These are phyloP conservation scores for Aaosphaeria pasadenensis DNA, from an alignment of 2,329 filamentous ascomycete species.

Conservation along the genomic window DNA sequence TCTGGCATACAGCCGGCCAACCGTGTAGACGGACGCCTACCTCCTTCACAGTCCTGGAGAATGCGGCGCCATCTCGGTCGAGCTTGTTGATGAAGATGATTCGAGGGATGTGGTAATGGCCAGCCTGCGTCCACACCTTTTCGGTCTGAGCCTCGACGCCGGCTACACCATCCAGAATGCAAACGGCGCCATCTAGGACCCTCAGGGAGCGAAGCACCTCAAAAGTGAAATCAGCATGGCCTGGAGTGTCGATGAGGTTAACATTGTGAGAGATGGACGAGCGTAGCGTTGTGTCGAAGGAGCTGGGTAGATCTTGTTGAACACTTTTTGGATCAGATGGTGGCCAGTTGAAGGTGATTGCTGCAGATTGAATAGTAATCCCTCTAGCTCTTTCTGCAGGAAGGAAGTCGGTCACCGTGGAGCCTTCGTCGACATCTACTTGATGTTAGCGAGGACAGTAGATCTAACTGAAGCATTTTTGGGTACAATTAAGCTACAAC, in stretches of 20 bases:
- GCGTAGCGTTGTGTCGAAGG: constrained; percentile 36
- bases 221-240: constrained; percentile 96
- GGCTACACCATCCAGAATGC: constrained; percentile 86
- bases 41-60: constrained; percentile 81
- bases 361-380: constrained; percentile 96
- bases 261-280: constrained; percentile 54
- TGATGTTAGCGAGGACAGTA: no score
- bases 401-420: constrained; percentile 95
- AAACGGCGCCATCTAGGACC: constrained; percentile 86
- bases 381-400: constrained; percentile 88
- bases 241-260: constrained; percentile 79
- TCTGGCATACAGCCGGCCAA: constrained; percentile 89
- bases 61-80: constrained; percentile 77
- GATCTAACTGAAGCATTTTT: no score
- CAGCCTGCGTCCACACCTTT: constrained; percentile 90
- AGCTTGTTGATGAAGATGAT: constrained; percentile 83
- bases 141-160: constrained; percentile 97
- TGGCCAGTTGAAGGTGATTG: constrained; percentile 94
- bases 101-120: constrained; percentile 78
- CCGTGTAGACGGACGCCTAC: constrained; percentile 75
- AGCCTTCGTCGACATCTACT: constrained; percentile 87
- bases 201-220: constrained; percentile 89
- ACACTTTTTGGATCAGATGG: constrained; percentile 40
- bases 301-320: constrained; percentile 24
- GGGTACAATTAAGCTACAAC: no score